phyloP scores from a whole-genome alignment of 805 yeast genomes.

The Metschnikowia colocasiae region DNA sequence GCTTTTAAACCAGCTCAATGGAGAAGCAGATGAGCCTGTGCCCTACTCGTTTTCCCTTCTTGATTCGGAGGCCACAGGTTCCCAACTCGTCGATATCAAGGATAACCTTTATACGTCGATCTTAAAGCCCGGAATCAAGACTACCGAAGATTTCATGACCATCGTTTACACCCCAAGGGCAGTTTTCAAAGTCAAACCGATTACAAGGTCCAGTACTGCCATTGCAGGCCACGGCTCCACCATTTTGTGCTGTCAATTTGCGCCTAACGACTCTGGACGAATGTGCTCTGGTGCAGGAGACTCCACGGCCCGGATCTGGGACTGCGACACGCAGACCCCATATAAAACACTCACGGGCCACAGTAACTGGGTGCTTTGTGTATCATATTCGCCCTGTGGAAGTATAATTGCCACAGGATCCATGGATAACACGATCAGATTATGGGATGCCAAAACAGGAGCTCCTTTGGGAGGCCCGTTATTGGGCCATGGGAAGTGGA shows the following conservation, averaged over 20 bases:
- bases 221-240: slow-evolving; percentile 96
- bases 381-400: slow-evolving; percentile 90
- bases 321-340: slow-evolving; percentile 92
- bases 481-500: slow-evolving; percentile 84
- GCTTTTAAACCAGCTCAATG: slow-evolving; percentile 74
- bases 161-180: slow-evolving; percentile 93
- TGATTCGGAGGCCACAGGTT: slow-evolving; percentile 30
- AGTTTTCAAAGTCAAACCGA: slow-evolving; percentile 86
- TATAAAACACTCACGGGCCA: slow-evolving; percentile 78
- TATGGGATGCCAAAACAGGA: slow-evolving; percentile 84
- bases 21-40: slow-evolving; percentile 72
- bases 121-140: slow-evolving; percentile 77
- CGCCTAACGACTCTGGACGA: slow-evolving; percentile 80
- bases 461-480: slow-evolving; percentile 68
- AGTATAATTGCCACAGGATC: slow-evolving; percentile 90
- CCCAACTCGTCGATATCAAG: slow-evolving; percentile 62
- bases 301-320: slow-evolving; percentile 94
- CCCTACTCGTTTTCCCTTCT: slow-evolving; percentile 83
- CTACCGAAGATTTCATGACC: slow-evolving; percentile 91
- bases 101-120: slow-evolving; percentile 77
- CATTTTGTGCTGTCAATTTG: slow-evolving; percentile 85
- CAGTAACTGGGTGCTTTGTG: slow-evolving; percentile 90
- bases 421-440: slow-evolving; percentile 83
- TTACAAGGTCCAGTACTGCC: slow-evolving; percentile 86
- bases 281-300: slow-evolving; percentile 97